phyloP scores from a whole-genome alignment of 345 rosid genomes.

The Gossypium herbaceum region DNA sequence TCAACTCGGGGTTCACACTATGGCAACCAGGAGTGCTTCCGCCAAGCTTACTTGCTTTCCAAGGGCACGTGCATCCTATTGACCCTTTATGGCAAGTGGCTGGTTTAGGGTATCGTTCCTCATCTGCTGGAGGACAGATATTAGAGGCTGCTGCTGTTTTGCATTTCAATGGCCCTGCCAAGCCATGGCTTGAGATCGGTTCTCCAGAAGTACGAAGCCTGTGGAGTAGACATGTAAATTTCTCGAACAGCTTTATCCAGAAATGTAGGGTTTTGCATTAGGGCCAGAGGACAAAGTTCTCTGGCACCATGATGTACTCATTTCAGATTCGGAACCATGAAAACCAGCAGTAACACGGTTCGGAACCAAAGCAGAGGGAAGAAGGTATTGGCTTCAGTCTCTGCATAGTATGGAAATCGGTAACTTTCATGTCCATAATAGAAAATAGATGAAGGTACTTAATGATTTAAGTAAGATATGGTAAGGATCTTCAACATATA shows the following conservation, averaged over 20 bases:
- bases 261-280: conserved; percentile 67
- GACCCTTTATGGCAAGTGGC: conserved; percentile 83
- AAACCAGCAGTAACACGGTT: conserved; percentile 16
- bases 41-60: conserved; percentile 68
- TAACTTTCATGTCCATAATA: conserved; percentile 42
- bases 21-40: conserved; percentile 91
- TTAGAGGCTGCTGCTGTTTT: conserved; percentile 65
- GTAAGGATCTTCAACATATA: neutral
- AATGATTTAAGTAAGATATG: conserved; percentile 13
- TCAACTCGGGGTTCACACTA: conserved; percentile 54
- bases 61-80: conserved; percentile 61
- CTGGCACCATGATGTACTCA: conserved; percentile 12
- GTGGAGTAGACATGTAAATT: conserved; percentile 71
- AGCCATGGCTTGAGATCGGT: conserved; percentile 92
- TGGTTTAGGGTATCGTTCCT: conserved; percentile 65
- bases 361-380: conserved; percentile 52
- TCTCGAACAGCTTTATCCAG: conserved; percentile 60
- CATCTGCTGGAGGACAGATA: conserved; percentile 28
- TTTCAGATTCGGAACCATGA: conserved; percentile 5
- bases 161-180: conserved; percentile 93
- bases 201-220: conserved; percentile 52
- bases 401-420: conserved; percentile 23
- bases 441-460: conserved; percentile 29
- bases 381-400: conserved; percentile 93
- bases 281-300: conserved; percentile 25